phyloP scores from a whole-genome alignment of 2,329 filamentous ascomycete species.

The Diaporthe nobilis region DNA sequence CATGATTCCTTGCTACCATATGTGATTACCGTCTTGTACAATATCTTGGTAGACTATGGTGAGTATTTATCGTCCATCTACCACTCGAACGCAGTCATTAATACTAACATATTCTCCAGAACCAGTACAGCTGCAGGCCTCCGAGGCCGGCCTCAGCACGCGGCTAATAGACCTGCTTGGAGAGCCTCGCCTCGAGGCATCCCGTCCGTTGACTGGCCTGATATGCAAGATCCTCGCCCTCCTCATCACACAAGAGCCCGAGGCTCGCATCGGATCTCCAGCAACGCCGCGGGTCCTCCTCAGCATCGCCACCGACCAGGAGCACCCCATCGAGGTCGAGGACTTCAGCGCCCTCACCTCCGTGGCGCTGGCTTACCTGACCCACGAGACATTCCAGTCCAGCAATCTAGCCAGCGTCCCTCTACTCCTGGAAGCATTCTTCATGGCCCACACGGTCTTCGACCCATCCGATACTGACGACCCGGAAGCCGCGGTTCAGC shows the following conservation, averaged over 20 bases:
- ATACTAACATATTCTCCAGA: conserved; percentile 56
- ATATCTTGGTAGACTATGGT: conserved; percentile 76
- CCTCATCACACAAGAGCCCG: conserved; percentile 66
- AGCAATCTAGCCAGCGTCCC: conserved; percentile 59
- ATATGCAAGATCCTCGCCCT: conserved; percentile 71
- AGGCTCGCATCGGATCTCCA: conserved; percentile 59
- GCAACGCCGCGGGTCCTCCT: conserved; percentile 65
- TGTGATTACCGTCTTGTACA: conserved; percentile 72
- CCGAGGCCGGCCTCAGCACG: conserved; percentile 63
- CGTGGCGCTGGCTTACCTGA: conserved; percentile 69
- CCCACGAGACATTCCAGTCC: conserved; percentile 65
- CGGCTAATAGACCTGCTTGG: conserved; percentile 65
- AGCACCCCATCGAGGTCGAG: conserved; percentile 62
- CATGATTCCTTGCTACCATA: conserved; percentile 65
- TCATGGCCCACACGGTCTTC: conserved; percentile 62
- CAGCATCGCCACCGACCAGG: conserved; percentile 59
- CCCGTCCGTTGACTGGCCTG: conserved; percentile 62
- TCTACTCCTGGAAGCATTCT: conserved; percentile 63
- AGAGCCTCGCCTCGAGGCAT: conserved; percentile 58
- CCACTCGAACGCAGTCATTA: neutral
- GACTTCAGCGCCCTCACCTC: conserved; percentile 67
- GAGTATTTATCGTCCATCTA: conserved; percentile 43
- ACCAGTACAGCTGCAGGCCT: conserved; percentile 70
- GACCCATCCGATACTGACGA: conserved; percentile 55
- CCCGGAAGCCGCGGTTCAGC: conserved; percentile 60